phyloP scores from a whole-genome alignment of 2,329 filamentous ascomycete species.

The Paracoccidioides brasiliensis region DNA sequence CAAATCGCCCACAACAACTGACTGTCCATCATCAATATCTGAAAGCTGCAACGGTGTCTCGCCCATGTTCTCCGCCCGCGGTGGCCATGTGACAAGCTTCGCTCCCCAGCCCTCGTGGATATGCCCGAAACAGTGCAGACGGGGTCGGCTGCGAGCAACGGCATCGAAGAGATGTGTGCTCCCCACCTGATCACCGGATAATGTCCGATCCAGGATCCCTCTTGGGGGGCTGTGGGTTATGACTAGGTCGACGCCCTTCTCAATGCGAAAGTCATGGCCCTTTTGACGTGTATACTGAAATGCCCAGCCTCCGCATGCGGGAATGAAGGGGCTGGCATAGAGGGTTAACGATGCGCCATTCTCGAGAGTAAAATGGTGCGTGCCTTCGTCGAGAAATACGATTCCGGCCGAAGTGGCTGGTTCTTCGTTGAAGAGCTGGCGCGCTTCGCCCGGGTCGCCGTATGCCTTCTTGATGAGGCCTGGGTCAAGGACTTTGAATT shows the following conservation, averaged over 20 bases:
- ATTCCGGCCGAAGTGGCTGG: not conserved
- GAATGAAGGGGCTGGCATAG: not conserved
- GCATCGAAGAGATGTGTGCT: not conserved
- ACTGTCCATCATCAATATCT: slow-evolving; percentile 33
- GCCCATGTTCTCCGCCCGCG: slow-evolving; percentile 7
- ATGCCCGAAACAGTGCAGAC: slow-evolving; percentile 30
- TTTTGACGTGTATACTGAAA: not conserved
- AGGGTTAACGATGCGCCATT: not conserved
- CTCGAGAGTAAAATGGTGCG: not conserved
- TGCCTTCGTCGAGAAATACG: not conserved
- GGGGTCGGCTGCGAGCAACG: slow-evolving; percentile 18
- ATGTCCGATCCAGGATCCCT: not conserved
- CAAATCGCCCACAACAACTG: slow-evolving; percentile 26
- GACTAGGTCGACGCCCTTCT: not conserved
- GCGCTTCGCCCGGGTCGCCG: not conserved
- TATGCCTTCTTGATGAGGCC: not conserved
- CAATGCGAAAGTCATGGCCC: not conserved
- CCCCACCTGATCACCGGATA: not conserved
- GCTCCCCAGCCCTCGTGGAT: slow-evolving; percentile 44
- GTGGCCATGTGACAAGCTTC: slow-evolving; percentile 40
- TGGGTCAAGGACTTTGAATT: not conserved
- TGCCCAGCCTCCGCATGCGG: not conserved
- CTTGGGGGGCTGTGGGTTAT: not conserved
- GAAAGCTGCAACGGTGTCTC: slow-evolving; percentile 33
- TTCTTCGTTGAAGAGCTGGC: not conserved